Conservation (phyloP, 495 filamentous ascomycete genomes). For the Ramalina peruviana region DNA sequence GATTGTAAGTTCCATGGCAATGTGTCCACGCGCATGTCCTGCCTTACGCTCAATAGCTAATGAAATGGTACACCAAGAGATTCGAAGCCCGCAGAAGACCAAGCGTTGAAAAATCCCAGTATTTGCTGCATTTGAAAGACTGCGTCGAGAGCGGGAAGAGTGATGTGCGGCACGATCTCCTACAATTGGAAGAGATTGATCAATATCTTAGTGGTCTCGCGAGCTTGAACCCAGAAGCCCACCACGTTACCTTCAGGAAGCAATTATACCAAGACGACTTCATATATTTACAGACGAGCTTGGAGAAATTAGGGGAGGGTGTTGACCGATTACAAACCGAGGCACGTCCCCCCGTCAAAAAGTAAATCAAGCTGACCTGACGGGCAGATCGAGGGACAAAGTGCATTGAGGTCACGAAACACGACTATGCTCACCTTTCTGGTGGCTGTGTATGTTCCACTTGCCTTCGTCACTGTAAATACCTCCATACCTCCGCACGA, state of each 20-base stretch:
- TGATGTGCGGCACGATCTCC: conserved; percentile 4
- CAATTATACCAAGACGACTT: not conserved
- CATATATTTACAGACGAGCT: not conserved
- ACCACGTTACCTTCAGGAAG: not conserved
- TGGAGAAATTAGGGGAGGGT: not conserved
- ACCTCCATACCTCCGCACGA: not conserved
- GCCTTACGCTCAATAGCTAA: not conserved
- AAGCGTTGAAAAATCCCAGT: conserved; percentile 4
- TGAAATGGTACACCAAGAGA: not conserved
- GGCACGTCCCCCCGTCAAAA: not conserved
- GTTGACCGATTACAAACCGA: conserved; percentile 7
- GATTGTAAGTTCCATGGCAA: not conserved
- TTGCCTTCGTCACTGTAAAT: conserved; percentile 11
- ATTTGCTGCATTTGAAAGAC: conserved; percentile 1
- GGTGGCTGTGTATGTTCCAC: conserved; percentile 6
- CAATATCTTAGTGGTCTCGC: not conserved
- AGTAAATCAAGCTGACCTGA: not conserved
- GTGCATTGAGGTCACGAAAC: conserved; percentile 3
- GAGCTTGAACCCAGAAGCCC: not conserved
- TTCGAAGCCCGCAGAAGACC: conserved; percentile 5
- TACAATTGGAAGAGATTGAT: not conserved
- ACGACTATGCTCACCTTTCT: conserved; percentile 4
- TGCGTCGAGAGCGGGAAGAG: not conserved
- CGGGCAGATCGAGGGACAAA: conserved; percentile 6
- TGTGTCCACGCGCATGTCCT: not conserved